Evolutionary conservation across 176 grass and related monocot species (phyloP), one percentile per base, ranked within the genome.

Genomic region (Triticum monococcum): DNA sequence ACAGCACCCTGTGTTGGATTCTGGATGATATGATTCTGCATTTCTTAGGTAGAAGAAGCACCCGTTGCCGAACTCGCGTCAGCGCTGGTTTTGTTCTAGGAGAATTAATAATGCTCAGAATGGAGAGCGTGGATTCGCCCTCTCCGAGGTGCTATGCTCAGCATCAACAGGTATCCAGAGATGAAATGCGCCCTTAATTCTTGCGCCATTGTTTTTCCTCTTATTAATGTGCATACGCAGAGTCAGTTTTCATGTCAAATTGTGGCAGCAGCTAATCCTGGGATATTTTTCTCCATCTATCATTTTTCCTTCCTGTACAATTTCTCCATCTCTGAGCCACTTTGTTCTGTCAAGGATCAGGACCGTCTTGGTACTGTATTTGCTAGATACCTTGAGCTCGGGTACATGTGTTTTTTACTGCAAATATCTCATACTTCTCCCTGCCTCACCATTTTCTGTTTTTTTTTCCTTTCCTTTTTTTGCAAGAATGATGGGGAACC

Each of bases 401-500:
- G 54, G 5, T 71, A 28, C 41, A 64, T 2, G 45, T 76, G 18
- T 57, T 43, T 43, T 12, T 83, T 56, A 38, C 66, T 59, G 66
- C 22, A 25, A 37, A 41, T 79, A 2, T 56, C 13, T 41, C 17
- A 43, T 33, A 30, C 28, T 30, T 30, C 28, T 30, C 28, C 28
- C 28, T 30, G 28, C 28, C 28, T 30, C 28, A 30, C 28, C 28
- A 5, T 28, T 50, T 85, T 81, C 68, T 79, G 45, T 38, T 81
- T 87, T 77, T 70, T 12, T 54, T 18, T 54, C 0, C 2, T 70
- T 9, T 7, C 16, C 28, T 30, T 22, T 0, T 56, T 22, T 22
- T 70, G 30, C n/a, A 89, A 96, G 94, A 87, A 79, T 84, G 84
- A 80, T 1, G 77, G 82, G 81, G 87, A 90, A 81, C 22, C 22